Conservation (phyloP, 257 asterid genomes). For the Solanum clarkiae region DNA sequence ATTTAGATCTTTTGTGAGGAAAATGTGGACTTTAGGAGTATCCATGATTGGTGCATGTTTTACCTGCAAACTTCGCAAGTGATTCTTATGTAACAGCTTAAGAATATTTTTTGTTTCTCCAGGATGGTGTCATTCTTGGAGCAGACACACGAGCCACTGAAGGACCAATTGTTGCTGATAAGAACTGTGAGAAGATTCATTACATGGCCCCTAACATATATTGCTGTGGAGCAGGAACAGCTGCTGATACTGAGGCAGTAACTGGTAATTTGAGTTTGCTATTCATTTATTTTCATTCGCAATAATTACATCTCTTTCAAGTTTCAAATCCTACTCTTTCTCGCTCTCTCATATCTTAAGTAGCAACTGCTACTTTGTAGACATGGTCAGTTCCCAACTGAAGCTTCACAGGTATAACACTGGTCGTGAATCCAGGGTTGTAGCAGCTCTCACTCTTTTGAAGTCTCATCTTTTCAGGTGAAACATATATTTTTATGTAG, state of each 20-base stretch:
- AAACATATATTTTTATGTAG: constrained; percentile 3
- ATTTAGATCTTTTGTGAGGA: not conserved
- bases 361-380: constrained; percentile 21
- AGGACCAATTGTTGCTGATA: constrained; percentile 97
- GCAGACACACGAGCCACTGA: constrained; percentile 97
- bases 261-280: constrained; percentile 37
- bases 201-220: constrained; percentile 77
- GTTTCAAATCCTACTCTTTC: not conserved
- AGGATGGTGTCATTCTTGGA: constrained; percentile 98
- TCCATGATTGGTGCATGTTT: not conserved
- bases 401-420: constrained; percentile 78
- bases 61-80: not conserved
- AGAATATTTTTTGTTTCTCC: constrained; percentile 2
- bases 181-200: constrained; percentile 94
- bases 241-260: constrained; percentile 95
- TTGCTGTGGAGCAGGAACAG: constrained; percentile 87
- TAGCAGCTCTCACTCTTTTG: constrained; percentile 72
- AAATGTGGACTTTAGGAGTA: not conserved
- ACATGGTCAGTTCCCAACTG: constrained; percentile 92
- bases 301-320: not conserved
- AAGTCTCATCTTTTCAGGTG: constrained; percentile 87
- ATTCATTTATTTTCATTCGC: not conserved
- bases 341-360: not conserved
- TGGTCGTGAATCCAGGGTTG: constrained; percentile 89
- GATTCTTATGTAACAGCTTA: not conserved